Percentiles rank a stretch among this genome's conserved stretches.
phyloP scores from a whole-genome alignment of 305 asterid species.

The Fraxinus ornus region DNA sequence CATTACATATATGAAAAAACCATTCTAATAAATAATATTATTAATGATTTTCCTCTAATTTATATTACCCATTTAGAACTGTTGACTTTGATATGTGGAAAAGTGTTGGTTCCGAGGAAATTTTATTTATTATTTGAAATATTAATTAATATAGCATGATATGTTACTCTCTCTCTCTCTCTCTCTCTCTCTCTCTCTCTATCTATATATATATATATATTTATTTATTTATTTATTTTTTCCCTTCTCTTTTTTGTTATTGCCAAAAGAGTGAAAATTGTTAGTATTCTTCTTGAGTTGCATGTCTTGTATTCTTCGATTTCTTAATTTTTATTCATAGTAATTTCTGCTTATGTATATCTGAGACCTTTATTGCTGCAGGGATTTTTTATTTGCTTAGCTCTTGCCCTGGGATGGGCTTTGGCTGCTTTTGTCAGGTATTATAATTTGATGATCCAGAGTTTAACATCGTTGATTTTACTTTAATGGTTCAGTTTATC shows the following conservation, averaged over 20 bases:
- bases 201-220: too few species aligned
- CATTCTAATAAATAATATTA: background rate
- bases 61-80: background rate
- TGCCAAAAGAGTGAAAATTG: background rate
- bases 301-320: background rate
- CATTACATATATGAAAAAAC: background rate
- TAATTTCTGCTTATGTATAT: slow-evolving; percentile 6
- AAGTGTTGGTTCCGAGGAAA: background rate
- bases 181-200: too few species aligned
- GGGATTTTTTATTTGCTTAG: slow-evolving; percentile 77
- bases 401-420: slow-evolving; percentile 95
- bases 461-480: slow-evolving; percentile 14
- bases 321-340: background rate
- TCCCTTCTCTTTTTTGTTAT: background rate
- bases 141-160: background rate
- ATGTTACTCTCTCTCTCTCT: background rate
- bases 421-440: slow-evolving; percentile 92
- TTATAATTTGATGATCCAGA: slow-evolving; percentile 14
- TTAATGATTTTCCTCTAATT: background rate
- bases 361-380: slow-evolving; percentile 32
- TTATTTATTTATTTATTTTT: too few species aligned
- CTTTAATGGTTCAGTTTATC: background rate
- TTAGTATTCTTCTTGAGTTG: background rate
- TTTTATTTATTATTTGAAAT: background rate
- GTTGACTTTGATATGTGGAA: background rate